Base-by-base conservation (phyloP, 805 yeast genomes). In the Hanseniaspora vineae region DNA sequence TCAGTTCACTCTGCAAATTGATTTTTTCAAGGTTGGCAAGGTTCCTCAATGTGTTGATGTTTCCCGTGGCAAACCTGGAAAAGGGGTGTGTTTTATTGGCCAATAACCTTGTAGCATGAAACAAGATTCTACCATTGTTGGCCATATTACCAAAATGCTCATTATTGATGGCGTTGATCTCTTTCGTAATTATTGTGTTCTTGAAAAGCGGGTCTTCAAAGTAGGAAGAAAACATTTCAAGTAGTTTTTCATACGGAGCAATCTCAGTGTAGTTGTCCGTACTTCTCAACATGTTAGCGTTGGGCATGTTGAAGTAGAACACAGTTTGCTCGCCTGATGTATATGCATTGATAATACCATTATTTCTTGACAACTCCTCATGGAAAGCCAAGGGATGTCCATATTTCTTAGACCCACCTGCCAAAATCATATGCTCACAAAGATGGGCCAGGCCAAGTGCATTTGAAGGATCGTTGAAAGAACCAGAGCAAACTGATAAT, bases 361-460 rank as follows among this genome's bases (percentile, higher is more conserved):
- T 80, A 35, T 69, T 60, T 31, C 68, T 58, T 0, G 68, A 54
- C 0, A 81, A 55, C 6, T 61, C 47, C 31, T 71, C 70, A 44
- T 72, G 72, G 51, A 76, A 76, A 23, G 56, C 55, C 37, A 68
- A 71, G 1, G 76, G 69, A 17, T 64, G 58, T 0, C 84, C 80
- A 51, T 60, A 80, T 45, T 69, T 63, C 54, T 72, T 76, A 0
- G 84, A 75, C 2, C 81, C 84, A 48, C 71, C 68, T 12, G 65
- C 58, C 33, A 76, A 64, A 2, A 80, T 48, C 71, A 83, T 69
- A 60, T 87, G 96, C 58, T 87, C 96, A 55, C 94, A 82, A 49
- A 86, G 73, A 66, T 90, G 98, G 0, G 97, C 97, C 35, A 90
- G 58, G 0, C 98, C 98, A 0, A 78, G 78, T 1, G 82, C 54